phyloP scores from a whole-genome alignment of 1,139 yeast genomes.

The Entelexis sorbosivorans region DNA sequence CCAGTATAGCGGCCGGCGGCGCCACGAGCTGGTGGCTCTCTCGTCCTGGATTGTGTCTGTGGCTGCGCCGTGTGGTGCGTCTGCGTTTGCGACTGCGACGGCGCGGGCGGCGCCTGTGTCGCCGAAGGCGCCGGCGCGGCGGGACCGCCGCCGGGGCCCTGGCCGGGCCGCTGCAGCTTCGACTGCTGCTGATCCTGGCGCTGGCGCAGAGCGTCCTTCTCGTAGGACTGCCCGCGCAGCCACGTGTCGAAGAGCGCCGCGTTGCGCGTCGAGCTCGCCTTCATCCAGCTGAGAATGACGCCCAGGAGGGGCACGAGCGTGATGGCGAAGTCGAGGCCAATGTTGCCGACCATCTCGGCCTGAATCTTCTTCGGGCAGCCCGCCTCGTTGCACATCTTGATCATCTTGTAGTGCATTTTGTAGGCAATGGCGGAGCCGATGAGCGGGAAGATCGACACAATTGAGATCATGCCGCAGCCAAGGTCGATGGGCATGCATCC shows the following conservation, averaged over 20 bases:
- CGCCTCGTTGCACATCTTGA: conserved; percentile 47
- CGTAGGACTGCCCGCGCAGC: conserved; percentile 25
- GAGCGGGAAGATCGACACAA: conserved; percentile 55
- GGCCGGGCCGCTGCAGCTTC: neutral
- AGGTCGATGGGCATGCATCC: conserved; percentile 67
- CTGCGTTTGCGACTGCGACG: neutral
- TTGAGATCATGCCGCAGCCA: conserved; percentile 67
- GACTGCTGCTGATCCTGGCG: conserved; percentile 4
- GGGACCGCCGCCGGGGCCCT: neutral
- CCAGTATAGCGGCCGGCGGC: too few species aligned
- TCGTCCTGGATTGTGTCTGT: neutral
- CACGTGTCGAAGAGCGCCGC: conserved; percentile 55
- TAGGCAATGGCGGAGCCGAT: conserved; percentile 77
- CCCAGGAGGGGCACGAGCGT: conserved; percentile 76
- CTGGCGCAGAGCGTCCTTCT: neutral
- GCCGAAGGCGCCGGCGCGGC: neutral
- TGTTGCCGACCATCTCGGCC: conserved; percentile 64
- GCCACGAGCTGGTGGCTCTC: neutral
- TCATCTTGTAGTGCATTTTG: conserved; percentile 56
- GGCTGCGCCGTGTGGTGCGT: neutral
- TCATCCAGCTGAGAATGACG: conserved; percentile 61
- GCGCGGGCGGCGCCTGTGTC: neutral
- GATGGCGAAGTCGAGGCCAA: conserved; percentile 57
- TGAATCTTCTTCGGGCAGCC: conserved; percentile 49
- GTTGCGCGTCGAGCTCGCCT: conserved; percentile 80